Conservation (phyloP, 345 rosid genomes). For the Bretschneidera sinensis region DNA sequence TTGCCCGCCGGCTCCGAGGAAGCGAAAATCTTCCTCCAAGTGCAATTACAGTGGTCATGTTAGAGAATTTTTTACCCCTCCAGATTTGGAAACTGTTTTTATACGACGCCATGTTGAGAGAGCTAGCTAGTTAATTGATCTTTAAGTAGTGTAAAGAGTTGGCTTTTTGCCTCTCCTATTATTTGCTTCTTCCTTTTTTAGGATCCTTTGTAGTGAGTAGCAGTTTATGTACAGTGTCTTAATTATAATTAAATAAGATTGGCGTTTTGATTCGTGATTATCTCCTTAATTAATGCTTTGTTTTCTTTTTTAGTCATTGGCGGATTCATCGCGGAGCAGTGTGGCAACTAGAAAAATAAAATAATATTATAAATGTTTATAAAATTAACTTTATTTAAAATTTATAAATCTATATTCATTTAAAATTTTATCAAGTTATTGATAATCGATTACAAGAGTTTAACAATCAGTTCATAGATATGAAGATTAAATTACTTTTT, state of each 20-base stretch:
- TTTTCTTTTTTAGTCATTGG: neutral
- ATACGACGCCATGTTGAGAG: constrained; percentile 37
- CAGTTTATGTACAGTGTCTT: constrained; percentile 12
- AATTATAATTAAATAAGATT: constrained; percentile 18
- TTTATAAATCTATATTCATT: too few relatives aligned
- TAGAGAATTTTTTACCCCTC: constrained; percentile 49
- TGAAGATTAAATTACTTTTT: too few relatives aligned
- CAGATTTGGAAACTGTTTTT: constrained; percentile 57
- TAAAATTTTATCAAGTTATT: too few relatives aligned
- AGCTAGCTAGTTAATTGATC: constrained; percentile 27
- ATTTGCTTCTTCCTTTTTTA: constrained; percentile 10
- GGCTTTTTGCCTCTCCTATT: neutral
- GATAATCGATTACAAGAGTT: too few relatives aligned
- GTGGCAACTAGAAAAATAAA: too few relatives aligned
- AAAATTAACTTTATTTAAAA: too few relatives aligned
- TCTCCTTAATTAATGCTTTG: neutral
- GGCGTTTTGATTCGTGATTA: neutral
- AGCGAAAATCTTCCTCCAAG: constrained; percentile 45
- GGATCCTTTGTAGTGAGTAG: constrained; percentile 9
- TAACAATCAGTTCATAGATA: too few relatives aligned
- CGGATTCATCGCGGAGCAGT: too few relatives aligned
- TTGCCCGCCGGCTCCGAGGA: constrained; percentile 79
- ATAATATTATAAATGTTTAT: too few relatives aligned
- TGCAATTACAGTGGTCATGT: constrained; percentile 24
- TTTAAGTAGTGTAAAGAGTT: neutral